These are phyloP conservation scores for Xylariaceae sp. DNA, from an alignment of 2,329 filamentous ascomycete genomes.

Conservation along the genomic window DNA sequence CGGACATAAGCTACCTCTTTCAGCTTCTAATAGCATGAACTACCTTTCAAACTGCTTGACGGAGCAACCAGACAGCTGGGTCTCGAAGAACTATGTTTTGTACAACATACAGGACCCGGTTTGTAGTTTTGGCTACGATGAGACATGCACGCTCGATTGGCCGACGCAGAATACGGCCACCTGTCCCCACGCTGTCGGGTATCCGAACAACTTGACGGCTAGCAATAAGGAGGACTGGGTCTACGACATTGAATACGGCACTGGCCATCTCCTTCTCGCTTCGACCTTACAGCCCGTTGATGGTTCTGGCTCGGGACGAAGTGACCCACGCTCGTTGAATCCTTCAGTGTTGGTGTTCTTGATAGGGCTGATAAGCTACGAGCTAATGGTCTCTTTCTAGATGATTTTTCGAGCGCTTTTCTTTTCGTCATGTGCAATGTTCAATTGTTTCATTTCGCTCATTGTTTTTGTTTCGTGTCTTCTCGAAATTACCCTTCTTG, in stretches of 20 bases:
- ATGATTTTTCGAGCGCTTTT: too few relatives aligned
- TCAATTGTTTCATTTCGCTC: too few relatives aligned
- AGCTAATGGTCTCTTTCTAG: too few relatives aligned
- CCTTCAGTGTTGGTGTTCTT: too few relatives aligned
- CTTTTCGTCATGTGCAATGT: too few relatives aligned
- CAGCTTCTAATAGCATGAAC: slow-evolving; percentile 55
- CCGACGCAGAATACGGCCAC: slow-evolving; percentile 47
- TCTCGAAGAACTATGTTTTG: slow-evolving; percentile 44
- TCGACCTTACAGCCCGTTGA: slow-evolving; percentile 27
- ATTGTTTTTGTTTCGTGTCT: too few relatives aligned
- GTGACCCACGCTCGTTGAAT: too few relatives aligned
- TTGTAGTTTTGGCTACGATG: slow-evolving; percentile 43
- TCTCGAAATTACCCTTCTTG: too few relatives aligned
- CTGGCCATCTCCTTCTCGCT: slow-evolving; percentile 40
- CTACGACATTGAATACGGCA: slow-evolving; percentile 49
- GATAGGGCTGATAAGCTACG: too few relatives aligned
- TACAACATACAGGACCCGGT: slow-evolving; percentile 48
- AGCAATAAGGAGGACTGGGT: slow-evolving; percentile 38
- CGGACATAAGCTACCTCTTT: slow-evolving; percentile 49
- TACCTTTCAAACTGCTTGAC: slow-evolving; percentile 34
- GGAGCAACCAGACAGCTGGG: slow-evolving; percentile 36
- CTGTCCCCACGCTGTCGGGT: slow-evolving; percentile 45
- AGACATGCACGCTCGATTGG: slow-evolving; percentile 47
- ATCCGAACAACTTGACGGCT: slow-evolving; percentile 14
- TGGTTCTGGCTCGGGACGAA: background rate